Conservation (phyloP, 352 stramenopile genomes). For the Globisporangium nodosum region DNA sequence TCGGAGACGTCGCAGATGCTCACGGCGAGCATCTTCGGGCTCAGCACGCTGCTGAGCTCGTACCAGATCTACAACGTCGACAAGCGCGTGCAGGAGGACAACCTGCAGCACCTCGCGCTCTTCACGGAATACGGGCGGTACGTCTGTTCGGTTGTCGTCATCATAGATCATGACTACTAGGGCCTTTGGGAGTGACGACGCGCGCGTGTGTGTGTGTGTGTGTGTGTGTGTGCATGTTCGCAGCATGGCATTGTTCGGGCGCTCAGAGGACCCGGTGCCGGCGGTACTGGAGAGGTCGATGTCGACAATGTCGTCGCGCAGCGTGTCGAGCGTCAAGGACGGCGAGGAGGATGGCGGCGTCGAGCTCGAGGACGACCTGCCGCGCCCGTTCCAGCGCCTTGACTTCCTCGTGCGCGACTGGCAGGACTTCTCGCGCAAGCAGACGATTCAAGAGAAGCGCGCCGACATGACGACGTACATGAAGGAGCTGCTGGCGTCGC, state of each 20-base stretch:
- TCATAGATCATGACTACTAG: background rate
- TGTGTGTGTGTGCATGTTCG: background rate
- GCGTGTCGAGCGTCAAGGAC: slow-evolving; percentile 15
- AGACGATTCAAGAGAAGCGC: slow-evolving; percentile 84
- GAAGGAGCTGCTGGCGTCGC: slow-evolving; percentile 87
- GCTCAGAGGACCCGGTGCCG: slow-evolving; percentile 25
- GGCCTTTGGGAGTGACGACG: background rate
- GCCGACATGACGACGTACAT: slow-evolving; percentile 95
- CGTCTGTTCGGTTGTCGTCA: slow-evolving; percentile 6
- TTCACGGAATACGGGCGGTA: slow-evolving; percentile 98
- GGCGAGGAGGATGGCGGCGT: slow-evolving; percentile 21
- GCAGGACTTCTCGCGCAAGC: slow-evolving; percentile 94
- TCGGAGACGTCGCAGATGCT: slow-evolving; percentile 98
- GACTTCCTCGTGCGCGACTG: slow-evolving; percentile 99
- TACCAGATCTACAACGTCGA: slow-evolving; percentile 99
- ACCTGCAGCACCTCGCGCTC: slow-evolving; percentile 98
- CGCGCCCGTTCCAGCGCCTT: slow-evolving; percentile 95
- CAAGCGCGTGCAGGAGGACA: slow-evolving; percentile 99
- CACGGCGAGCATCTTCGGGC: slow-evolving; percentile 98
- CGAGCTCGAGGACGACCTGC: slow-evolving; percentile 23
- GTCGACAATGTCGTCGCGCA: slow-evolving; percentile 33
- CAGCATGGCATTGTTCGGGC: slow-evolving; percentile 73
- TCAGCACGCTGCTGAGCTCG: slow-evolving; percentile 94
- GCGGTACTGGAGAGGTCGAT: slow-evolving; percentile 32
- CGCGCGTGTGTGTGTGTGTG: background rate